phyloP scores from a whole-genome alignment of 345 rosid species.

The Arabidopsis thaliana region TAIR10.1 NC_003076.8:24163501-24164000 shows the following conservation, averaged over 20 bases:
- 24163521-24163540: neutral
- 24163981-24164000: conserved; percentile 95
- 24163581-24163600: conserved; percentile 75
- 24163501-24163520: neutral
- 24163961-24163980: conserved; percentile 99
- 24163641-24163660: conserved; percentile 77
- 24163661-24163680: conserved; percentile 98
- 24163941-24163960: conserved; percentile 92
- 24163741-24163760: conserved; percentile 34
- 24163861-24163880: conserved; percentile 45
- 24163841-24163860: conserved; percentile 45
- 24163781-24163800: neutral
- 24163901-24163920: conserved; percentile 61
- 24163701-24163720: conserved; percentile 69
- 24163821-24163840: conserved; percentile 32
- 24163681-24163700: conserved; percentile 92
- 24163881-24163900: conserved; percentile 47
- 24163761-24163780: neutral
- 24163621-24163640: conserved; percentile 80
- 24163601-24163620: conserved; percentile 98
- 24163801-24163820: neutral
- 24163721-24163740: conserved; percentile 45
- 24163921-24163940: conserved; percentile 98
- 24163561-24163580: conserved; percentile 52
- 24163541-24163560: neutral